Evolutionary conservation across 2,329 filamentous ascomycete genomes (phyloP).

Genomic region (Sporothrix phasma): DNA sequence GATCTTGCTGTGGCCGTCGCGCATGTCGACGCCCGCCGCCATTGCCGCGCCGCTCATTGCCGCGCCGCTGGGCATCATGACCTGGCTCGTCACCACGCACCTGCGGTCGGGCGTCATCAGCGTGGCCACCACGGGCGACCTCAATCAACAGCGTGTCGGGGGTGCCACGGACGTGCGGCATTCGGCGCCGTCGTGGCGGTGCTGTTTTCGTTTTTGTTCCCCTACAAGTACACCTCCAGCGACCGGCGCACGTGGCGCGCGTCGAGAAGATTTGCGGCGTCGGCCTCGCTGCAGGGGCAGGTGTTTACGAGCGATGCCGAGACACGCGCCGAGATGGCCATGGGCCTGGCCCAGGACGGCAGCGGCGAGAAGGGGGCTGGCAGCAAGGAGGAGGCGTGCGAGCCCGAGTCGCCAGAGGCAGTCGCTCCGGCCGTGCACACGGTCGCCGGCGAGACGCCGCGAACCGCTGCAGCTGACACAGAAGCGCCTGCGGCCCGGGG

Average conservation of each 20-base stretch:
- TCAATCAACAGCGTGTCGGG: constrained; percentile 31
- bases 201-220: constrained; percentile 27
- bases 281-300: constrained; percentile 5
- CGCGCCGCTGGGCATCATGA: constrained; percentile 25
- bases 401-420: too few species aligned
- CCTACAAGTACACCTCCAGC: constrained; percentile 19
- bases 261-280: constrained; percentile 15
- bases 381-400: not conserved
- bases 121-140: constrained; percentile 29
- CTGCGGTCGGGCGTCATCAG: constrained; percentile 27
- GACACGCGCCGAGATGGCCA: not conserved
- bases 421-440: too few species aligned
- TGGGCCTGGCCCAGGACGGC: not conserved
- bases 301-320: not conserved
- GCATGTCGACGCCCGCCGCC: constrained; percentile 29
- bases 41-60: constrained; percentile 29
- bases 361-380: not conserved
- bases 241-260: constrained; percentile 3
- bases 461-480: not conserved
- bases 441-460: not conserved
- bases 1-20: constrained; percentile 29
- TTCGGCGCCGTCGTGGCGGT: constrained; percentile 28
- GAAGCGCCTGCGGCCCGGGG: constrained; percentile 22
- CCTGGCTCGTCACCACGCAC: constrained; percentile 30
- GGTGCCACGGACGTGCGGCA: constrained; percentile 28